Conservation (phyloP, 257 asterid genomes). For the Plantago elongata region DNA sequence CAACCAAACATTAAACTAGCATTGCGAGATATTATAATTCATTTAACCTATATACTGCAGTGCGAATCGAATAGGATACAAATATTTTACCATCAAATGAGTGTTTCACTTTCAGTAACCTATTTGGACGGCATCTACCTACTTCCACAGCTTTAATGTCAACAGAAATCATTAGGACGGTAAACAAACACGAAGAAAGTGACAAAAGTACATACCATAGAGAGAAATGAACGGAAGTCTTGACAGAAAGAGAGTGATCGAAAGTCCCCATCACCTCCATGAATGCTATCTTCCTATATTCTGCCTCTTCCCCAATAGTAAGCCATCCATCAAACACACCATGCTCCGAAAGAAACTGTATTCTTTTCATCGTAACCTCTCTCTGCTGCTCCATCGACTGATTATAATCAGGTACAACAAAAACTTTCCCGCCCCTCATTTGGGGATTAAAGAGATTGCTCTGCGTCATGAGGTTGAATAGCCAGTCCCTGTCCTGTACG, state of each 20-base stretch:
- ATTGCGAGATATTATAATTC: no score
- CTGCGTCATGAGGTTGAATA: slow-evolving; percentile 59
- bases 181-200: no score
- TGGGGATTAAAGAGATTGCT: slow-evolving; percentile 68
- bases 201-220: no score
- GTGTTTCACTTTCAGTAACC: no score
- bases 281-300: slow-evolving; percentile 76
- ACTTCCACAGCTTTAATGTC: no score
- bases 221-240: slow-evolving; percentile 68
- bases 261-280: slow-evolving; percentile 63
- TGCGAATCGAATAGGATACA: no score
- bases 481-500: slow-evolving; percentile 73
- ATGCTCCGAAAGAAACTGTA: slow-evolving; percentile 58
- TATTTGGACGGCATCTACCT: no score
- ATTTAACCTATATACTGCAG: no score
- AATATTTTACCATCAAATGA: no score
- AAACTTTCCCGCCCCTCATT: slow-evolving; percentile 64
- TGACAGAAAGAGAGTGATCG: slow-evolving; percentile 84
- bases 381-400: slow-evolving; percentile 96
- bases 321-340: slow-evolving; percentile 85
- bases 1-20: no score
- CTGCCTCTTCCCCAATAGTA: slow-evolving; percentile 66
- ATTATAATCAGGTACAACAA: slow-evolving; percentile 70
- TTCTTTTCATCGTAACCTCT: slow-evolving; percentile 88
- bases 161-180: no score